These are phyloP conservation scores for Cordyceps farinosa DNA, from an alignment of 2,329 filamentous ascomycete genomes.

Conservation along the genomic window DNA sequence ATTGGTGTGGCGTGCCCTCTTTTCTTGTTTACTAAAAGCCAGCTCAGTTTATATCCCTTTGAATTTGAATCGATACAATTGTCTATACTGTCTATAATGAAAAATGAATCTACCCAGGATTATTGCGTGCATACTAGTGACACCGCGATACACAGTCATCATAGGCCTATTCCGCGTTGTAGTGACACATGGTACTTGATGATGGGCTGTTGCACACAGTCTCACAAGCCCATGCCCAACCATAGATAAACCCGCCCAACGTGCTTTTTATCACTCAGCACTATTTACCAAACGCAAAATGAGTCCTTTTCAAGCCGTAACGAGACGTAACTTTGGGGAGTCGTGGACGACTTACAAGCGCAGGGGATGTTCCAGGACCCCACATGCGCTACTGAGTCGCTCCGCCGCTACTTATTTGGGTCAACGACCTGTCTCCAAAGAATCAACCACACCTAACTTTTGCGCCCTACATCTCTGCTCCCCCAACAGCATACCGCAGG, in stretches of 20 bases:
- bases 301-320: background rate
- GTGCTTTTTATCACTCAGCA: too few species aligned
- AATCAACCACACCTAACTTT: background rate
- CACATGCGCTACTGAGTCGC: background rate
- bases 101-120: too few species aligned
- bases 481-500: background rate
- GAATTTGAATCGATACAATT: slow-evolving; percentile 13
- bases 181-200: too few species aligned
- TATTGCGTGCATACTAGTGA: too few species aligned
- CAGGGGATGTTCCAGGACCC: background rate
- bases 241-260: too few species aligned
- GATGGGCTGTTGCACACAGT: too few species aligned
- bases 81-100: background rate
- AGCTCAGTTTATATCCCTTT: slow-evolving; percentile 12
- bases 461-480: background rate
- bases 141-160: too few species aligned
- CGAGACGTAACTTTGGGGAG: background rate
- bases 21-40: slow-evolving; percentile 9
- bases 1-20: background rate
- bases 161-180: too few species aligned
- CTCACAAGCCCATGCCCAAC: too few species aligned
- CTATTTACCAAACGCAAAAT: too few species aligned
- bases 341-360: background rate
- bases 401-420: background rate
- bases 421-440: background rate